These are phyloP conservation scores for Monosporozyma unispora DNA, from an alignment of 805 yeast genomes.

Conservation along the genomic window DNA sequence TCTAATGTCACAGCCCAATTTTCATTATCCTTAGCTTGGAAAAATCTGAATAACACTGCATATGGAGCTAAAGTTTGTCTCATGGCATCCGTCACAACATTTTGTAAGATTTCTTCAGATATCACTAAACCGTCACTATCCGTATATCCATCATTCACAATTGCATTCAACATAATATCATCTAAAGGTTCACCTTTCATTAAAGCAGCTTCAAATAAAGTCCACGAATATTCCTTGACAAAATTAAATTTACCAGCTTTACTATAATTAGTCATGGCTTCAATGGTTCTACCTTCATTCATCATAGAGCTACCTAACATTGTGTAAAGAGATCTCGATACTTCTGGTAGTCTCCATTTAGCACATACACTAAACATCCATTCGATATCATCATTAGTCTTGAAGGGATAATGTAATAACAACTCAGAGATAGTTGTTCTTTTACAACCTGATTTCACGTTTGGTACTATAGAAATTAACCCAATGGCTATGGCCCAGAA, in stretches of 20 bases:
- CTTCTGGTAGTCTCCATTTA: conserved; percentile 48
- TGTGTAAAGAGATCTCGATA: conserved; percentile 47
- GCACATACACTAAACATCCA: conserved; percentile 73
- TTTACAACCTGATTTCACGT: conserved; percentile 31
- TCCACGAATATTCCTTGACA: conserved; percentile 46
- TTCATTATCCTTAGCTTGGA: conserved; percentile 27
- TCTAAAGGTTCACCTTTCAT: conserved; percentile 43
- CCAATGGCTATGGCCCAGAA: conserved; percentile 67
- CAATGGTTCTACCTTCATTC: conserved; percentile 48
- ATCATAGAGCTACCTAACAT: conserved; percentile 40
- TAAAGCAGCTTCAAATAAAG: conserved; percentile 52
- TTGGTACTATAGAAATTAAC: conserved; percentile 40
- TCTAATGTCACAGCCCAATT: conserved; percentile 19
- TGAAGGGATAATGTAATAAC: conserved; percentile 51
- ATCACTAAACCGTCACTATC: conserved; percentile 12
- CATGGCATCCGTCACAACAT: conserved; percentile 44
- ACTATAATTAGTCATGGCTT: conserved; percentile 55
- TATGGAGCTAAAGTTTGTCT: conserved; percentile 66
- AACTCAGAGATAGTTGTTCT: conserved; percentile 41
- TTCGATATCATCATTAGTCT: conserved; percentile 67
- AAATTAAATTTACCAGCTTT: conserved; percentile 50
- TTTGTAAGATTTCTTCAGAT: conserved; percentile 23
- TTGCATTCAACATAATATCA: conserved; percentile 47
- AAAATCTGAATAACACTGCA: conserved; percentile 49
- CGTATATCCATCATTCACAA: conserved; percentile 33